Conservation (phyloP, 2,329 filamentous ascomycete species). For the Colletotrichum truncatum region DNA sequence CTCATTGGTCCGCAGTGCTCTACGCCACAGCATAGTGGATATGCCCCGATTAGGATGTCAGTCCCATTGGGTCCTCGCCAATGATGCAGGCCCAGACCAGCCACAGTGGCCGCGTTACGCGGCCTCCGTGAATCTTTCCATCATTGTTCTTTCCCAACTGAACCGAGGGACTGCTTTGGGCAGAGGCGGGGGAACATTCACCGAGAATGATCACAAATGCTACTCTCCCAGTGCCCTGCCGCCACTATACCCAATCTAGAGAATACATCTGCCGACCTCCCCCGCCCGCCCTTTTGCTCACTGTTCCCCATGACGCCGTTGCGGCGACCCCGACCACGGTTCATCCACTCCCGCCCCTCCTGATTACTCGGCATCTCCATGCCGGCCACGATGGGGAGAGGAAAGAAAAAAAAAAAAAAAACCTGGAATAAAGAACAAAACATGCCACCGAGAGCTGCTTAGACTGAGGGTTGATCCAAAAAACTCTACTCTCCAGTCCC, state of each 20-base stretch:
- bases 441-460: too few relatives aligned
- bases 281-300: background rate
- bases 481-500: too few relatives aligned
- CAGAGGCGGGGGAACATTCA: background rate
- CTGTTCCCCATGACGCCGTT: background rate
- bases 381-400: background rate
- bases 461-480: too few relatives aligned
- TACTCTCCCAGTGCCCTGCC: background rate
- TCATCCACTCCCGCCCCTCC: background rate
- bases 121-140: slow-evolving; percentile 6
- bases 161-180: background rate
- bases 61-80: background rate
- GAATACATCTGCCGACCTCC: background rate
- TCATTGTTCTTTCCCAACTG: background rate
- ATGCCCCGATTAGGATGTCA: fast-evolving
- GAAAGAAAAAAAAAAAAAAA: too few relatives aligned
- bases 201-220: background rate
- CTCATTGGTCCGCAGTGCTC: background rate
- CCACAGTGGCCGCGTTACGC: slow-evolving; percentile 21
- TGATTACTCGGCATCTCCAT: background rate
- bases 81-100: slow-evolving; percentile 6
- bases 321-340: background rate
- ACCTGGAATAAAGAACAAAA: too few relatives aligned
- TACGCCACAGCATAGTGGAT: background rate
- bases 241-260: background rate